Conservation (phyloP, 352 stramenopile species). For the Globisporangium yorkense region DNA sequence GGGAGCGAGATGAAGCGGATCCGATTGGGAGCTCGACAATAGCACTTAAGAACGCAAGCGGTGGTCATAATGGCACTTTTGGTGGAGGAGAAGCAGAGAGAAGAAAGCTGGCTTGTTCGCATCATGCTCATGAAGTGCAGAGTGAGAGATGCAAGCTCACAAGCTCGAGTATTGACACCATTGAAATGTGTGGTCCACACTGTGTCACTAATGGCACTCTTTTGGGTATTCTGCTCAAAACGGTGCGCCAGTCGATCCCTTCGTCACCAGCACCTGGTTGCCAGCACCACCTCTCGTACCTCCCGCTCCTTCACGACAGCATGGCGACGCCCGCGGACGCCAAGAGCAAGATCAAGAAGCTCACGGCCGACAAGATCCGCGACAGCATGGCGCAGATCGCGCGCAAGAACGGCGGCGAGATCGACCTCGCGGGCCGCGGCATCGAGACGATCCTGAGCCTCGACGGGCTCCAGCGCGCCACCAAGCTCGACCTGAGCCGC, state of each 20-base stretch:
- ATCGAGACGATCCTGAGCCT: conserved; percentile 80
- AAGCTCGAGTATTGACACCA: too few relatives aligned
- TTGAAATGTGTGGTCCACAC: background rate
- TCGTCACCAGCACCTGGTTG: too few relatives aligned
- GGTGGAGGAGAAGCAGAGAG: too few relatives aligned
- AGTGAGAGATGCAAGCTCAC: too few relatives aligned
- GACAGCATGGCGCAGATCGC: conserved; percentile 42
- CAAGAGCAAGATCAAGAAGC: conserved; percentile 86
- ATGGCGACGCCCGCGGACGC: conserved; percentile 3
- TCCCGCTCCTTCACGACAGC: background rate
- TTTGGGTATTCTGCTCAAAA: background rate
- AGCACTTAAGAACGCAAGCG: too few relatives aligned
- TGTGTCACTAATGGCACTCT: background rate
- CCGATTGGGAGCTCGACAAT: too few relatives aligned
- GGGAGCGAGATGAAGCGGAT: too few relatives aligned
- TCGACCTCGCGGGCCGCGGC: conserved; percentile 60
- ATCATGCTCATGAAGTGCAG: too few relatives aligned
- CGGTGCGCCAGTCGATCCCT: background rate
- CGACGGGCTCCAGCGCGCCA: conserved; percentile 47
- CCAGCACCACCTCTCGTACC: too few relatives aligned
- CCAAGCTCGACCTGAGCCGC: conserved; percentile 77
- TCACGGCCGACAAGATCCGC: conserved; percentile 73
- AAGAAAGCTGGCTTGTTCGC: too few relatives aligned
- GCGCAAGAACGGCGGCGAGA: conserved; percentile 41
- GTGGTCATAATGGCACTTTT: too few relatives aligned